Evolutionary conservation across 306 rosid genomes (phyloP).

Genomic region (Cicer arietinum): DNA sequence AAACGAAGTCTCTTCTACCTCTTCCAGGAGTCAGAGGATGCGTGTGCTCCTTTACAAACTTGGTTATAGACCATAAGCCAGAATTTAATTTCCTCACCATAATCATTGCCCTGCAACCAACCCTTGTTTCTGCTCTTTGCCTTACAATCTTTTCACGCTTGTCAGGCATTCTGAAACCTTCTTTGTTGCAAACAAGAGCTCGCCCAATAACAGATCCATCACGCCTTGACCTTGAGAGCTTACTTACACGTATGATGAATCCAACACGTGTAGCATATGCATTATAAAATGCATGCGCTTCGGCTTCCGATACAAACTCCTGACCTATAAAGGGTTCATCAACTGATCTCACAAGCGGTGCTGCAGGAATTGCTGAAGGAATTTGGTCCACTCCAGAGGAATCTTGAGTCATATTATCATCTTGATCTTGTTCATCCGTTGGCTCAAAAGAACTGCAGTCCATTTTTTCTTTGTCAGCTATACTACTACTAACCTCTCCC

Average conservation of each 20-base stretch:
- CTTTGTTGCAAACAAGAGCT: slow-evolving; percentile 95
- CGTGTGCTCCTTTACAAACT: slow-evolving; percentile 86
- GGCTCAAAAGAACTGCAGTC: slow-evolving; percentile 73
- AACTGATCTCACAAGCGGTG: slow-evolving; percentile 48
- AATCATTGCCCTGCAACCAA: slow-evolving; percentile 95
- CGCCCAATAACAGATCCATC: slow-evolving; percentile 97
- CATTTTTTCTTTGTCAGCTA: slow-evolving; percentile 62
- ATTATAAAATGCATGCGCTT: slow-evolving; percentile 93
- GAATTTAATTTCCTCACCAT: slow-evolving; percentile 85
- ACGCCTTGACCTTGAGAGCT: slow-evolving; percentile 92
- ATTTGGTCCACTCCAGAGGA: slow-evolving; percentile 60
- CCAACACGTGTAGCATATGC: slow-evolving; percentile 86
- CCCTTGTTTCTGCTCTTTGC: slow-evolving; percentile 97
- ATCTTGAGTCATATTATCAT: slow-evolving; percentile 57
- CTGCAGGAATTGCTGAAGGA: slow-evolving; percentile 55
- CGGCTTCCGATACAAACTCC: slow-evolving; percentile 89
- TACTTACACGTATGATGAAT: slow-evolving; percentile 91
- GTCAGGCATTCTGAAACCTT: slow-evolving; percentile 96
- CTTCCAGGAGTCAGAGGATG: slow-evolving; percentile 85
- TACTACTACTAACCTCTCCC: slow-evolving; percentile 50
- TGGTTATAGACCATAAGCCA: slow-evolving; percentile 90
- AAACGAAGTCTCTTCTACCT: slow-evolving; percentile 84
- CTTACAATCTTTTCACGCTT: slow-evolving; percentile 94
- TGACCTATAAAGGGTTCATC: slow-evolving; percentile 92
- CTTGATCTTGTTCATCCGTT: slow-evolving; percentile 58